Evolutionary conservation across 1,284 basidiomycete genomes (phyloP).

Genomic region (Melanopsichium pennsylvanicum): DNA sequence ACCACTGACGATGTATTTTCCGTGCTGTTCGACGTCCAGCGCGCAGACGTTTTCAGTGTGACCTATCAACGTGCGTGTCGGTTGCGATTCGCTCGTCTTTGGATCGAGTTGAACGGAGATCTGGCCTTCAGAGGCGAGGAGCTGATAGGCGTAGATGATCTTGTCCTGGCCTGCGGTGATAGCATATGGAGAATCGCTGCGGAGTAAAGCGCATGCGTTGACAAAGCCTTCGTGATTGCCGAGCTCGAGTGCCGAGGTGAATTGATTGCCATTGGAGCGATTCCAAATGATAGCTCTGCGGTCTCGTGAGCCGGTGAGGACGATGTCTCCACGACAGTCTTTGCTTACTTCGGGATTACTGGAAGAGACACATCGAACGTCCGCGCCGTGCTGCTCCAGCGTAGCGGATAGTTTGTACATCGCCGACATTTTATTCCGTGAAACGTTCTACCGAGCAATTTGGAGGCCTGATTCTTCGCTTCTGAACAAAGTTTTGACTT

Average conservation of each 20-base stretch:
- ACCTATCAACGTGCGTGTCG: slow-evolving; percentile 69
- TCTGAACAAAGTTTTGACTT: too few relatives aligned
- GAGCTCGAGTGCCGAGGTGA: slow-evolving; percentile 36
- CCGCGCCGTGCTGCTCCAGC: slow-evolving; percentile 51
- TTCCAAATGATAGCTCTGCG: slow-evolving; percentile 46
- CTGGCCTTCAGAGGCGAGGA: slow-evolving; percentile 23
- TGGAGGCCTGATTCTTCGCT: too few relatives aligned
- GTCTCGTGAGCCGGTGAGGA: slow-evolving; percentile 56
- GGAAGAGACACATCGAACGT: slow-evolving; percentile 57
- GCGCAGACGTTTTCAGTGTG: slow-evolving; percentile 92
- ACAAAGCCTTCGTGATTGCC: slow-evolving; percentile 59
- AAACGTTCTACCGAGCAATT: too few relatives aligned
- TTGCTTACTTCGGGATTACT: slow-evolving; percentile 17
- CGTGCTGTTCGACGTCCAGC: slow-evolving; percentile 69
- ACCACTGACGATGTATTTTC: slow-evolving; percentile 78
- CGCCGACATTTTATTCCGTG: slow-evolving; percentile 8
- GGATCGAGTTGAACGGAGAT: slow-evolving; percentile 24
- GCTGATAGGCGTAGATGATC: slow-evolving; percentile 56
- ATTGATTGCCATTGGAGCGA: slow-evolving; percentile 35
- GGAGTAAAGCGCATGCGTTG: slow-evolving; percentile 48
- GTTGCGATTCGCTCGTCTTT: slow-evolving; percentile 26
- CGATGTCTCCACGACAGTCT: slow-evolving; percentile 30
- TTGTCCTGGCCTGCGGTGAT: slow-evolving; percentile 61
- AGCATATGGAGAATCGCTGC: slow-evolving; percentile 24
- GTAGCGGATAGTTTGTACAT: slow-evolving; percentile 50